A percentile compares a stretch with the other conserved stretches of the same genome.
Conservation (phyloP, 768 basidiomycete species). For the Psilocybe subaeruginosa region DNA sequence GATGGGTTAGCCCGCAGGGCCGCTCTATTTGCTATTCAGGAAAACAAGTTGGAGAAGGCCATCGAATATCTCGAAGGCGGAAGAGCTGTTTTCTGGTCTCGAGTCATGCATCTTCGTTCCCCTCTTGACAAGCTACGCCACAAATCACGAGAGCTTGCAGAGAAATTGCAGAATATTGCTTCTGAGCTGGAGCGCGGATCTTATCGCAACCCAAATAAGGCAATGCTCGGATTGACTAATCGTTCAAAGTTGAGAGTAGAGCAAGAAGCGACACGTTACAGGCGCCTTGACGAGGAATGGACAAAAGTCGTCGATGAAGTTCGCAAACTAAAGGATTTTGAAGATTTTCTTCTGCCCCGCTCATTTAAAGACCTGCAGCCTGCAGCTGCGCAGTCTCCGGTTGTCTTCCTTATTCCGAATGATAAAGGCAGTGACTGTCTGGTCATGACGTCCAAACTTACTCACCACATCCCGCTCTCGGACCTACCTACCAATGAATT, state of each 20-base stretch:
- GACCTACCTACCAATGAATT: neutral
- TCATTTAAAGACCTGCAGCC: too few species aligned
- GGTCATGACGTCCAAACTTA: slow-evolving; percentile 6
- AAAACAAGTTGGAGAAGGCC: slow-evolving; percentile 5
- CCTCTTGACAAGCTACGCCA: slow-evolving; percentile 10
- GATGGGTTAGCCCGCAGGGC: neutral
- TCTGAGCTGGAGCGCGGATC: slow-evolving; percentile 3
- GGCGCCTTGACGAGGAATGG: slow-evolving; percentile 7
- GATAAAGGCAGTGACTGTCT: slow-evolving; percentile 6
- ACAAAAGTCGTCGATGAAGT: neutral
- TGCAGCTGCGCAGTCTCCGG: too few species aligned
- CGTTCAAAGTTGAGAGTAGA: neutral
- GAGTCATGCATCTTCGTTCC: slow-evolving; percentile 12
- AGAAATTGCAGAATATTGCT: neutral
- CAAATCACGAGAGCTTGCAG: slow-evolving; percentile 6
- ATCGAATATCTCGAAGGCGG: slow-evolving; percentile 18
- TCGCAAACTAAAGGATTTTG: too few species aligned
- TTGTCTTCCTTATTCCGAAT: too few species aligned
- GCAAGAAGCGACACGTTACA: neutral
- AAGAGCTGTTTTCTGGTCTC: slow-evolving; percentile 17
- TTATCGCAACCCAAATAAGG: neutral
- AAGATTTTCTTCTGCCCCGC: too few species aligned
- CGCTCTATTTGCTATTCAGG: slow-evolving; percentile 5
- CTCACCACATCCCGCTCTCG: neutral
- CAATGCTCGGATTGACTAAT: neutral